Evolutionary conservation across 768 basidiomycete species (phyloP).

Genomic region (Hericium erinaceus): DNA sequence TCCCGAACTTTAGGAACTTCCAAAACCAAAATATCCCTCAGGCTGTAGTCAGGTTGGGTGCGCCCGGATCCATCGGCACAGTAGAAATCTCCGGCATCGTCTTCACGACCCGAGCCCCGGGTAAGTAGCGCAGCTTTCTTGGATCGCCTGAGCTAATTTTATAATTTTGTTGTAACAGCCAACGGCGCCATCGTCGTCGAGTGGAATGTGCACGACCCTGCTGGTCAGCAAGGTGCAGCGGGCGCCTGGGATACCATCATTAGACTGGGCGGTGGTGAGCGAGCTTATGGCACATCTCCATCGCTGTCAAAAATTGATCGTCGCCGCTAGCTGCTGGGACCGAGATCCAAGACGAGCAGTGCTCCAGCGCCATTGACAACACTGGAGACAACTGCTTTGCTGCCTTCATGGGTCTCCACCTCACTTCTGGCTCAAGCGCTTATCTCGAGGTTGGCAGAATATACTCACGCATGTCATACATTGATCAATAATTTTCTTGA

Average conservation of each 20-base stretch:
- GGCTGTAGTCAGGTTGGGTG: slow-evolving; percentile 34
- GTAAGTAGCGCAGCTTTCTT: slow-evolving; percentile 3
- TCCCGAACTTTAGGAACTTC: slow-evolving; percentile 29
- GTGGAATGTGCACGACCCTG: slow-evolving; percentile 43
- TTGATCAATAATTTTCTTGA: neutral
- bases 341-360: slow-evolving; percentile 25
- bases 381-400: slow-evolving; percentile 39
- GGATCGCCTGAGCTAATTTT: neutral
- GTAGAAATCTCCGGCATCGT: slow-evolving; percentile 39
- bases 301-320: too few species aligned
- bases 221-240: slow-evolving; percentile 37
- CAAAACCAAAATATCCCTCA: slow-evolving; percentile 27
- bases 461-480: neutral
- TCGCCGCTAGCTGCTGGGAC: slow-evolving; percentile 20
- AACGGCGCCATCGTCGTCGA: slow-evolving; percentile 58
- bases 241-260: slow-evolving; percentile 46
- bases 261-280: slow-evolving; percentile 17
- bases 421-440: slow-evolving; percentile 31
- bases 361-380: slow-evolving; percentile 21
- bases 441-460: slow-evolving; percentile 46
- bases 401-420: slow-evolving; percentile 57
- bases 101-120: slow-evolving; percentile 31
- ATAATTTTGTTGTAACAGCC: slow-evolving; percentile 14
- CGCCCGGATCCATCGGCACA: slow-evolving; percentile 26
- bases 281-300: neutral